phyloP scores from a whole-genome alignment of 73 alveolate genomes.

The Paramecium pentaurelia region DNA sequence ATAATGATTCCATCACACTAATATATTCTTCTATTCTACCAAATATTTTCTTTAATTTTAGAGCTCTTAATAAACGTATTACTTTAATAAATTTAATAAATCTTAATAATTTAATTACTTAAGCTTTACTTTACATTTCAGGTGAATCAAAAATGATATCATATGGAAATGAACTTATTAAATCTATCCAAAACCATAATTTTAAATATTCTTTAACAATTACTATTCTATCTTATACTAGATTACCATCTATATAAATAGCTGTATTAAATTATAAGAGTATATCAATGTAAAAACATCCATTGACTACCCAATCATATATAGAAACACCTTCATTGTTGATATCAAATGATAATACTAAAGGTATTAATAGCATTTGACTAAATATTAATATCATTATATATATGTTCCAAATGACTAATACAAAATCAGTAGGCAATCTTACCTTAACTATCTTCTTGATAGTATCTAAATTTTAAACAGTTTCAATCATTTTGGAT shows the following conservation, averaged over 20 bases:
- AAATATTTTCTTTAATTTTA: conserved; percentile 5
- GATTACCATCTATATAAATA: neutral
- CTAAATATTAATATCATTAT: neutral
- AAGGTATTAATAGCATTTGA: neutral
- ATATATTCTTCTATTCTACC: neutral
- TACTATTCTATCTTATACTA: neutral
- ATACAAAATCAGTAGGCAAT: neutral
- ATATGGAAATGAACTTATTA: conserved; percentile 51
- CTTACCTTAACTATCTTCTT: neutral
- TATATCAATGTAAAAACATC: neutral
- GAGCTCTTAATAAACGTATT: conserved; percentile 1
- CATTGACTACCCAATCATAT: neutral
- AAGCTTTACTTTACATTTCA: neutral
- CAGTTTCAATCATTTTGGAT: neutral
- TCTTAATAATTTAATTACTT: neutral
- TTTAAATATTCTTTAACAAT: conserved; percentile 45
- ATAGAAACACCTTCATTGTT: neutral
- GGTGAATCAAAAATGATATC: neutral
- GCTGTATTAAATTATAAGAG: conserved; percentile 40
- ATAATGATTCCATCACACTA: neutral
- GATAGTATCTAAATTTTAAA: neutral
- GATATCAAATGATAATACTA: neutral
- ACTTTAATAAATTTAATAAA: conserved; percentile 8
- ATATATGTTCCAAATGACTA: neutral
- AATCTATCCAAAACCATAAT: conserved; percentile 63